phyloP scores from a whole-genome alignment of 177 flowering plant genomes.

The Tripterygium wilfordii region DNA sequence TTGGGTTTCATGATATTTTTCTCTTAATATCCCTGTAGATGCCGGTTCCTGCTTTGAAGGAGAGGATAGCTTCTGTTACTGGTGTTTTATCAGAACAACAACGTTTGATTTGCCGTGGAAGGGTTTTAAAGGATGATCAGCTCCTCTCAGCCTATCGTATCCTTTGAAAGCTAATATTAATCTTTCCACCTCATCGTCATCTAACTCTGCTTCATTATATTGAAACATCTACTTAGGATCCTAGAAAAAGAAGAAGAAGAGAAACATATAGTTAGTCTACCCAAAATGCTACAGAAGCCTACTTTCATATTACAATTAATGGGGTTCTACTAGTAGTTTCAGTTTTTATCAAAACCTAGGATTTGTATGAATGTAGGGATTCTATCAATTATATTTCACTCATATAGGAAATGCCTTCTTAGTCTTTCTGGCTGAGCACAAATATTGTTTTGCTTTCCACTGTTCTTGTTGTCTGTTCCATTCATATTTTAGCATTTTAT shows the following conservation, averaged over 20 bases:
- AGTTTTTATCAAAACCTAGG: no score
- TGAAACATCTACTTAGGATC: no score
- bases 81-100: constrained; percentile 87
- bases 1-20: not conserved
- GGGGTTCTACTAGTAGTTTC: not conserved
- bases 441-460: not conserved
- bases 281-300: no score
- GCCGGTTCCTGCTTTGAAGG: constrained; percentile 86
- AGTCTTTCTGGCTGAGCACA: no score
- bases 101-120: constrained; percentile 94
- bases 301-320: no score
- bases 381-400: no score
- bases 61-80: constrained; percentile 77
- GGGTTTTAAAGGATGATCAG: constrained; percentile 90
- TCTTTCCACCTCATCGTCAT: not conserved
- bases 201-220: no score
- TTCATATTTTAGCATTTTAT: not conserved
- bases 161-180: constrained; percentile 17
- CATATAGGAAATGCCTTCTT: no score
- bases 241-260: no score
- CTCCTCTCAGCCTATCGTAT: constrained; percentile 97
- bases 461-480: not conserved
- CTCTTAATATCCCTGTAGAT: constrained; percentile 36
- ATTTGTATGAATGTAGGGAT: no score
- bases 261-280: no score